Evolutionary conservation across 1,284 basidiomycete genomes (phyloP), one percentile per base, ranked within the genome.

Genomic region (Pyrrhoderma lamaoense): DNA sequence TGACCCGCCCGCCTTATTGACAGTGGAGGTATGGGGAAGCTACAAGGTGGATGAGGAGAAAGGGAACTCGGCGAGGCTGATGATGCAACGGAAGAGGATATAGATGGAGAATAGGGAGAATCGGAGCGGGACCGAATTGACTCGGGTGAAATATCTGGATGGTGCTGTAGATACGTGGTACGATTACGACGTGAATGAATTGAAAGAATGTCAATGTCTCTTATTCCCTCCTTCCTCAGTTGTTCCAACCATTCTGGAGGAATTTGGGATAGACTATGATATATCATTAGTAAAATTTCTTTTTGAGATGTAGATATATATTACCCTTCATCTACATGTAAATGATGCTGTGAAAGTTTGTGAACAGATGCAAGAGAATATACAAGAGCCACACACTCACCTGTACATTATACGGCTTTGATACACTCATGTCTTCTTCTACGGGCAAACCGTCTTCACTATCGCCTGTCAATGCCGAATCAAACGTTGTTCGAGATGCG

Each of bases 321-420:
- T 56, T 62, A 85, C 77, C 72, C 77, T 65, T 88, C 86, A 60
- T 89, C 83, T 27, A 89, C 83, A 62, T 89, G 85, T 16, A 89
- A 76, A 62, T 88, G 76, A 60, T 89, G 86, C 84, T 88, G 48
- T 14, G 47, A 14, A 47, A 14, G 21, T 22, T 14, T 5, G 14
- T 40, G 8, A 40, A 40, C 38, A 40, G 21, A 40, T 5, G n/a
- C 7, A 40, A n/a, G n/a, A 5, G 21, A 40, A 7, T 5, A 40
- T 40, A 40, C 16, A 31, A 31, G n/a, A 22, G 38, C 38, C 14
- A 22, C n/a, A 19, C 42, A 64, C 79, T 46, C 62, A 82, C 84
- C 74, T 84, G 80, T 58, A 88, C 82, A 63, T 85, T 86, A 77
- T 79, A 87, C 14, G 85, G 85, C 54, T 67, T 60, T 0, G 84